Evolutionary conservation across 768 basidiomycete genomes (phyloP), one percentile per base, ranked within the genome.

Genomic region (Filobasidium floriforme): DNA sequence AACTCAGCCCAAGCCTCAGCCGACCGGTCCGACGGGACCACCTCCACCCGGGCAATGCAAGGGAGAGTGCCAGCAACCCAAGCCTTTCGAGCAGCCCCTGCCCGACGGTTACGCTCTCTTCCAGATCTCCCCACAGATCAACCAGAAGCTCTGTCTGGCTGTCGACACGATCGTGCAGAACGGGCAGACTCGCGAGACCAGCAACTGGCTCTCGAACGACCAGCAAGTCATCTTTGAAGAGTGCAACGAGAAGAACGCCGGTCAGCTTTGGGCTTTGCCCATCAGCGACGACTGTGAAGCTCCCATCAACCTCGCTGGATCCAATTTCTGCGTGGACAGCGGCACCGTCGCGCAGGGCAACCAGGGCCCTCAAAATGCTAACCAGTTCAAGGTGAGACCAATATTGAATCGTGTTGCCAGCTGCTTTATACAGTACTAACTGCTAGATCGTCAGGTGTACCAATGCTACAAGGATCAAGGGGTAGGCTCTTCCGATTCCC

Each of bases 251-350:
- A 49, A 15, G 46, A 49, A 49, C 46, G 14, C 46, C 18, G 46
- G 46, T 18, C 46, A 49, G 46, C 46, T 49, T 5, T 49, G 46
- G 46, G 46, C 46, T 12, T 49, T 49, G 46, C 46, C 46, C 22
- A 15, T 18, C 15, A 22, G 18, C 14, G 22, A 15, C 22, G 46
- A 49, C 46, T 49, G 46, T 12, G 46, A 49, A 18, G 46, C 46
- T 49, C 46, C 46, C 22, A 15, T 49, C 46, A 49, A 49, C 14
- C 46, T 49, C 22, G 46, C 46, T 3, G 46, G 46, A 49, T 49
- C 46, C 46, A 49, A 49, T 12, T 49, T 49, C 22, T 49, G 46
- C 22, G 46, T 49, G 46, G 46, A 49, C 46, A 49, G 46, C 22
- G 46, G 46, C 4, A 49, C 46, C 5, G 46, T 49, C 46, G 46